These are phyloP conservation scores for Podila minutissima DNA, from an alignment of 192 early-diverging fungal genomes.

Conservation along the genomic window DNA sequence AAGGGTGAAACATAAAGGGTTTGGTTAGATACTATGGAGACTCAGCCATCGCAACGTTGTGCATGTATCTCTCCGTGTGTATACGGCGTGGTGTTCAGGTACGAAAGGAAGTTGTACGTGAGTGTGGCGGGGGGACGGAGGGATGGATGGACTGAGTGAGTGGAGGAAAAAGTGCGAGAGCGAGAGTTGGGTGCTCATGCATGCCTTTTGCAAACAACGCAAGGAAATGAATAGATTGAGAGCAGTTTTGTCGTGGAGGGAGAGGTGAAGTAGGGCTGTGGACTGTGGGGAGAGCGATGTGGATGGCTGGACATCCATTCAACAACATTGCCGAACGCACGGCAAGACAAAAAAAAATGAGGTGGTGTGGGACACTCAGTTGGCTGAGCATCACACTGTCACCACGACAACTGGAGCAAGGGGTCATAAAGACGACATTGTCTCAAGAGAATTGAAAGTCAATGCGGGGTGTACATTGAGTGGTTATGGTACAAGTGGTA, in stretches of 20 bases:
- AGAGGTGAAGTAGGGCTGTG: no score
- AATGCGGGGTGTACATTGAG: no score
- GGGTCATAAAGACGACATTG: no score
- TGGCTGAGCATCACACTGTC: no score
- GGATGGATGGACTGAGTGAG: neutral
- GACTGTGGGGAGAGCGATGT: no score
- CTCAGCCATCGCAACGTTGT: slow-evolving; percentile 1
- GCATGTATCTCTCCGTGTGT: no score
- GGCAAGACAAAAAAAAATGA: no score
- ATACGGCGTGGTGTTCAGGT: neutral
- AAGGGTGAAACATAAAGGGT: slow-evolving; percentile 25
- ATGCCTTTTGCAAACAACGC: neutral
- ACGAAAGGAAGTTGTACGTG: neutral
- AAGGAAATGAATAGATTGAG: slow-evolving; percentile 2
- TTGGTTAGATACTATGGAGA: neutral
- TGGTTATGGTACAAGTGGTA: neutral
- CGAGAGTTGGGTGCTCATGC: neutral
- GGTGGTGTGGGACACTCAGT: no score
- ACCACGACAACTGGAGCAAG: no score
- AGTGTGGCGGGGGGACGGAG: neutral
- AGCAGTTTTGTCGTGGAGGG: neutral
- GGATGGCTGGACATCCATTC: no score
- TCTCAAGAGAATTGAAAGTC: no score
- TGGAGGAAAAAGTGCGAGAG: neutral
- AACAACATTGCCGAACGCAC: no score